Base-by-base conservation (phyloP, 805 yeast genomes). In the Starmerella floricola region DNA sequence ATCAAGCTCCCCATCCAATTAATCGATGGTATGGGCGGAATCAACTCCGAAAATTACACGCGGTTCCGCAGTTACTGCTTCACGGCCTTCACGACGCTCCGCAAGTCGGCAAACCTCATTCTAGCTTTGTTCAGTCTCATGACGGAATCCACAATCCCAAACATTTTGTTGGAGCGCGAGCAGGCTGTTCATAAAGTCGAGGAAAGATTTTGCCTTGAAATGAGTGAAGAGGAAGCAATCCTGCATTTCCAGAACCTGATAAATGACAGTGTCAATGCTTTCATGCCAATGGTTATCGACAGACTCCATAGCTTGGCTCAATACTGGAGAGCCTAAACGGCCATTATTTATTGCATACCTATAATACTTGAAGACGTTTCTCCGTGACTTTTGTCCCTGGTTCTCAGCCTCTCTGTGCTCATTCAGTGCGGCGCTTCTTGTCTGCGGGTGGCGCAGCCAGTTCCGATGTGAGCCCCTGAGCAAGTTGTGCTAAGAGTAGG, bases 1-100 rank as follows among this genome's bases (percentile, higher is more conserved):
- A 91, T 91, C 96, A 91, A 91, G 57, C 65, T 91, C 30, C 98
- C 98, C 0, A 91, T 91, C 32, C 98, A 91, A 61, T 80, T 91
- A 15, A 82, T 91, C 32, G 98, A 91, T 51, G 97, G 96, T 0
- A 91, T 91, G 85, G 99, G 99, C 2, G 98, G 97, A 1, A 72
- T 84, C 38, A 71, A 73, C 48, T 85, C 88, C 38, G 81, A 79
- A 33, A 87, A 88, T 59, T 91, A 83, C 60, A 76, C 78, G 49
- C 74, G 80, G 48, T 91, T 91, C 63, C 74, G 93, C 55, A 83
- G 84, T 59, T 87, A 87, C 62, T 91, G 99, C 57, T 91, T 87
- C 63, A 88, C 91, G 16, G 84, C 95, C 0, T 91, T 85, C 58
- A 82, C 91, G 8, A 88, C 94, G 4, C 66, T 91, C 48, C 68